Evolutionary conservation across 169 alveolate species (phyloP).

Genomic region (Miamiensis avidus): DNA sequence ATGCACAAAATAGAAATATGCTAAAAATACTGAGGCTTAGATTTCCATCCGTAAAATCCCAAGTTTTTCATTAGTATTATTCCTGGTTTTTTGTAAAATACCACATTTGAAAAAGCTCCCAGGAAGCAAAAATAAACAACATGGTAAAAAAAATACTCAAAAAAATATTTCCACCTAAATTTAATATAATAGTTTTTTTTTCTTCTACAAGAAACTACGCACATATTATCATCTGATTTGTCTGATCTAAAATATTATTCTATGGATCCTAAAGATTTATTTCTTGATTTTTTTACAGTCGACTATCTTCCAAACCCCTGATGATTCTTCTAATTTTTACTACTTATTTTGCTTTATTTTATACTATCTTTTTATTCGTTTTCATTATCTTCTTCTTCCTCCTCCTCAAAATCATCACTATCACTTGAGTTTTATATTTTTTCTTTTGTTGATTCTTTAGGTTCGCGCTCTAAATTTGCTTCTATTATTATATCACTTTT

Average conservation of each 20-base stretch:
- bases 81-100: not conserved
- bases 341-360: too few species aligned
- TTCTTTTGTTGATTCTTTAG: not conserved
- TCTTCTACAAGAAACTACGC: too few species aligned
- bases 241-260: not conserved
- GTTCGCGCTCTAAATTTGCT: not conserved
- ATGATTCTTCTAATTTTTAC: too few species aligned
- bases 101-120: not conserved
- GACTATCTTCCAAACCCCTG: too few species aligned
- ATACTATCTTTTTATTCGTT: not conserved
- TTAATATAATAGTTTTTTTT: not conserved
- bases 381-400: not conserved
- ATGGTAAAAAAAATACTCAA: not conserved
- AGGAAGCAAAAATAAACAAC: not conserved
- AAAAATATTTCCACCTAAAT: not conserved
- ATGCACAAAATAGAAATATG: not conserved
- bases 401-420: not conserved
- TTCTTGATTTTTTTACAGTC: too few species aligned
- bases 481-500: not conserved
- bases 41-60: not conserved
- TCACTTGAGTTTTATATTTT: too few species aligned
- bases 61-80: not conserved
- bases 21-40: not conserved
- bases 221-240: not conserved
- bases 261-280: not conserved